These are phyloP conservation scores for Fraxinus excelsior DNA, from an alignment of 257 asterid genomes.

Conservation along the genomic window DNA sequence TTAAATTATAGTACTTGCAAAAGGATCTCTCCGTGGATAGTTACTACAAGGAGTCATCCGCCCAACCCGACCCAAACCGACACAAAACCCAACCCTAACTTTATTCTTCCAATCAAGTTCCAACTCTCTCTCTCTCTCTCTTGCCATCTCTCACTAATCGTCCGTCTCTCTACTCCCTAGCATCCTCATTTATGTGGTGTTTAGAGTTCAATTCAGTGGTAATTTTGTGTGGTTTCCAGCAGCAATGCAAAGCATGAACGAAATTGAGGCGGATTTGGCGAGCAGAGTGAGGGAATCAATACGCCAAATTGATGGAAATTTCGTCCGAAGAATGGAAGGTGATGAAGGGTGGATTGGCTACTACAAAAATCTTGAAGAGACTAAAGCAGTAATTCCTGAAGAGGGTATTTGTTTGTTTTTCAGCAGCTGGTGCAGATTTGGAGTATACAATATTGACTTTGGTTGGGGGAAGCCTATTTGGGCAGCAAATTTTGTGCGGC, in stretches of 20 bases:
- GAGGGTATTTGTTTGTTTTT: slow-evolving; percentile 18
- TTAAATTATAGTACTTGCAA: too few relatives aligned
- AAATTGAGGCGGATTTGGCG: neutral
- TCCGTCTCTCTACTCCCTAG: too few relatives aligned
- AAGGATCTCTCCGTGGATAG: too few relatives aligned
- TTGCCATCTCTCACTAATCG: too few relatives aligned
- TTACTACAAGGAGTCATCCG: too few relatives aligned
- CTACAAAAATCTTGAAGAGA: neutral
- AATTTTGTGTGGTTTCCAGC: slow-evolving; percentile 10
- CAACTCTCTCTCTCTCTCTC: too few relatives aligned
- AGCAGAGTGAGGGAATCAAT: neutral
- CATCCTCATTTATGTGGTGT: too few relatives aligned
- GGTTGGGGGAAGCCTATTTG: slow-evolving; percentile 45
- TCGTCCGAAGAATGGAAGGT: neutral
- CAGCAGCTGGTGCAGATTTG: slow-evolving; percentile 38
- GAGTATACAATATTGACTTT: slow-evolving; percentile 36
- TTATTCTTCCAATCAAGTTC: too few relatives aligned
- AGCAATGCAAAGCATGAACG: neutral
- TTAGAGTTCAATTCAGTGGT: too few relatives aligned
- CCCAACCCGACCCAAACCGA: too few relatives aligned
- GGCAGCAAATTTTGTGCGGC: slow-evolving; percentile 8
- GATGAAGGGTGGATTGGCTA: slow-evolving; percentile 12
- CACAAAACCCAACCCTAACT: too few relatives aligned
- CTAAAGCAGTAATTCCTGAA: neutral
- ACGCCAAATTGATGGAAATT: slow-evolving; percentile 2